Conservation (phyloP, 1,284 basidiomycete species). For the Puccinia novopanici region DNA sequence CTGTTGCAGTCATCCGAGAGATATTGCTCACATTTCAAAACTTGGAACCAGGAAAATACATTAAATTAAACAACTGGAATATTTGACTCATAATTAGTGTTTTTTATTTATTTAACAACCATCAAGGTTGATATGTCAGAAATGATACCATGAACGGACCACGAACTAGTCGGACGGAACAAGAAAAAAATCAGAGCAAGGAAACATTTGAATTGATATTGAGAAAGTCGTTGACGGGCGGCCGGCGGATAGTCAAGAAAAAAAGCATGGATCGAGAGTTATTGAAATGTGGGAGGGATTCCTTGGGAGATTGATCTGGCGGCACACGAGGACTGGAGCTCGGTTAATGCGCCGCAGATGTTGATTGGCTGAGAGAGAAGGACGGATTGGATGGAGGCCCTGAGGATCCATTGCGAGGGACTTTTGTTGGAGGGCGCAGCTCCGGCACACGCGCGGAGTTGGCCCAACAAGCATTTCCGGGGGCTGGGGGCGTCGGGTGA, state of each 20-base stretch:
- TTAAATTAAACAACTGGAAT: slow-evolving; percentile 23
- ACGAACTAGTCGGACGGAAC: background rate
- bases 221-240: background rate
- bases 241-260: background rate
- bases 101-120: background rate
- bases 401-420: slow-evolving; percentile 16
- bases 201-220: background rate
- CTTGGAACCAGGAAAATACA: background rate
- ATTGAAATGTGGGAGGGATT: background rate
- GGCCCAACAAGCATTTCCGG: background rate
- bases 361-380: slow-evolving; percentile 26
- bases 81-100: background rate
- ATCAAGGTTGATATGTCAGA: background rate
- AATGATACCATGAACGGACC: background rate
- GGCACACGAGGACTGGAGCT: slow-evolving; percentile 14
- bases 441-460: background rate
- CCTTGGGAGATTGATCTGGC: slow-evolving; percentile 26
- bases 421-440: background rate
- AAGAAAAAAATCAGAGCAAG: background rate
- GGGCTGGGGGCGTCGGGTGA: background rate
- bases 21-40: slow-evolving; percentile 1
- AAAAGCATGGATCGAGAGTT: background rate
- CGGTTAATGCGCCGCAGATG: slow-evolving; percentile 2
- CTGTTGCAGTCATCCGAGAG: slow-evolving; percentile 16
- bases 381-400: slow-evolving; percentile 24